Evolutionary conservation across 169 alveolate species (phyloP).

Genomic region (Plasmodium malariae): DNA sequence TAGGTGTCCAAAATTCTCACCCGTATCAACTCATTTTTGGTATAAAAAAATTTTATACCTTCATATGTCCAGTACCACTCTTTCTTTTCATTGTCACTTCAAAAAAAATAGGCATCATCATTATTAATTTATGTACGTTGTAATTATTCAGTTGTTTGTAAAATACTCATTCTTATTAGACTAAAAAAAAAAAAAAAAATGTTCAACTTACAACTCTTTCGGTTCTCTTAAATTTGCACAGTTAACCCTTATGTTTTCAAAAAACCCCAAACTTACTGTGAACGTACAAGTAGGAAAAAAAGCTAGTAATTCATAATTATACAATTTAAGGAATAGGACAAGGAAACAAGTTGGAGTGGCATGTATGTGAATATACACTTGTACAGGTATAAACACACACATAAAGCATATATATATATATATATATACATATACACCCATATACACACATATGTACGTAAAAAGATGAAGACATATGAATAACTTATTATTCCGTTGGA

Average conservation of each 20-base stretch:
- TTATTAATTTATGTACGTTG: background rate
- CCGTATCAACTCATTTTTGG: conserved; percentile 50
- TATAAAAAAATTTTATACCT: conserved; percentile 61
- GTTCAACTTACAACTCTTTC: conserved; percentile 43
- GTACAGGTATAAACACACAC: background rate
- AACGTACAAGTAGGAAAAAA: background rate
- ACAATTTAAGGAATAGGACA: too few relatives aligned
- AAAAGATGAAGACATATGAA: background rate
- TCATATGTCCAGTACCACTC: conserved; percentile 71
- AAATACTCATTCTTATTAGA: background rate
- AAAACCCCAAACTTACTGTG: conserved; percentile 58
- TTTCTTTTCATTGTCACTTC: conserved; percentile 46
- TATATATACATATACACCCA: conserved; percentile 1
- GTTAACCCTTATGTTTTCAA: conserved; percentile 61
- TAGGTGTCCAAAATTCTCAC: conserved; percentile 59
- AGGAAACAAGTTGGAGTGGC: too few relatives aligned
- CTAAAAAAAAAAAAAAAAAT: conserved; percentile 1
- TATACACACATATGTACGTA: background rate
- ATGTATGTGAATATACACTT: background rate
- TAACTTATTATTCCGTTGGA: conserved; percentile 65
- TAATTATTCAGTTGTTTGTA: background rate
- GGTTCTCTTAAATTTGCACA: conserved; percentile 60
- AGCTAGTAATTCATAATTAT: too few relatives aligned
- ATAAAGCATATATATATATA: background rate
- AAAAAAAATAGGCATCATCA: background rate